A percentile compares a stretch with the other conserved stretches of the same genome.
These are phyloP conservation scores for Cladophialophora carrionii DNA, from an alignment of 2,329 filamentous ascomycete species.

Conservation along the genomic window DNA sequence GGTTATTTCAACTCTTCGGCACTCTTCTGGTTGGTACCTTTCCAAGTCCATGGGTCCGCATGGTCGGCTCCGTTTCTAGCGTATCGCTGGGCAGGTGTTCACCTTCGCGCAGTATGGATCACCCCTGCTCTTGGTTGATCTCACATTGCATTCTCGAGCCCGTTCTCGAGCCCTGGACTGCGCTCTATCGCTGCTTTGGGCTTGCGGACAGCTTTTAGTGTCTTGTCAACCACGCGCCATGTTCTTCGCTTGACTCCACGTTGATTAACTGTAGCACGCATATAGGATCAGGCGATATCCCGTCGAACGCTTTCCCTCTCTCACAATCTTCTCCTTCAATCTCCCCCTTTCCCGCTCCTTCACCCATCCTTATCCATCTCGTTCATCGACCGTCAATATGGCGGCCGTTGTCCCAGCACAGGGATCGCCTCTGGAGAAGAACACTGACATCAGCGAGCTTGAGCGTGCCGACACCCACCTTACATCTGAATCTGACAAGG, in stretches of 20 bases:
- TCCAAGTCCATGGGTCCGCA: neutral
- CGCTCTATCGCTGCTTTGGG: conserved; percentile 7
- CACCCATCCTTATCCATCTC: neutral
- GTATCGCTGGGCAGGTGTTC: conserved; percentile 2
- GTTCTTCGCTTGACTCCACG: conserved; percentile 3
- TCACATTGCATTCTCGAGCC: conserved; percentile 5
- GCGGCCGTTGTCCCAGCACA: conserved; percentile 1
- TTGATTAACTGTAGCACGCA: conserved; percentile 8
- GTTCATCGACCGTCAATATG: conserved; percentile 12
- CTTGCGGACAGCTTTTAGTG: conserved; percentile 6
- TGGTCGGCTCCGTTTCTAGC: neutral
- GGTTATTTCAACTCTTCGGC: conserved; percentile 16
- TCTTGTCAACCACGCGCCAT: conserved; percentile 10
- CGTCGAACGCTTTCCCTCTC: neutral
- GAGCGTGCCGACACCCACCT: conserved; percentile 25
- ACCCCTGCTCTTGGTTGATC: conserved; percentile 8
- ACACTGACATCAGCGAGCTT: conserved; percentile 24
- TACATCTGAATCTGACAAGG: conserved; percentile 23
- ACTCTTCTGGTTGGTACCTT: conserved; percentile 15
- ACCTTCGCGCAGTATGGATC: neutral
- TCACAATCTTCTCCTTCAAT: neutral
- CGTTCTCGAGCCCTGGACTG: conserved; percentile 7
- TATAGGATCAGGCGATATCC: conserved; percentile 8
- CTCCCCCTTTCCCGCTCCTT: neutral
- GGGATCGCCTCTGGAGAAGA: conserved; percentile 21